A percentile compares a stretch with the other conserved stretches of the same genome.
Evolutionary conservation across 2,329 filamentous ascomycete species (phyloP).

Genomic region (Xylariomycetidae sp.): DNA sequence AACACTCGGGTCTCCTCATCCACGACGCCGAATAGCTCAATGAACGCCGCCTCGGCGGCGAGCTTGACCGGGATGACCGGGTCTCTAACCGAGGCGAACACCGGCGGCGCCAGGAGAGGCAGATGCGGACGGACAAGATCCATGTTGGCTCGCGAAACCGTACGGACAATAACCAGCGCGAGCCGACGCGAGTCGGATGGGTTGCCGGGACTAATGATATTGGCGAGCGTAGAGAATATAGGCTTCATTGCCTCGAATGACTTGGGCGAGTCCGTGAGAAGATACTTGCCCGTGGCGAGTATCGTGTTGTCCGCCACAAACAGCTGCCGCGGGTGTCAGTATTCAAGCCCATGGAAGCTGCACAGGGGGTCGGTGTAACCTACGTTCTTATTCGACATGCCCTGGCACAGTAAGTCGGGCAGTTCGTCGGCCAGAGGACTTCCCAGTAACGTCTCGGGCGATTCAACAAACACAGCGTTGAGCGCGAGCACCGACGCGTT

Average conservation of each 20-base stretch:
- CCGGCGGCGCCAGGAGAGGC: conserved; percentile 69
- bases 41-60: conserved; percentile 88
- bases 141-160: conserved; percentile 72
- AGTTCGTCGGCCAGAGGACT: conserved; percentile 67
- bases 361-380: conserved; percentile 30
- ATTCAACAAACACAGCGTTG: conserved; percentile 83
- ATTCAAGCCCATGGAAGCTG: conserved; percentile 8
- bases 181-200: conserved; percentile 81
- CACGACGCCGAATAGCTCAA: conserved; percentile 84
- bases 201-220: conserved; percentile 70
- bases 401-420: conserved; percentile 71
- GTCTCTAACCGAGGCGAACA: conserved; percentile 89
- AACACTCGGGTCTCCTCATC: conserved; percentile 83
- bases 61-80: conserved; percentile 92
- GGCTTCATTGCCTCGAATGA: conserved; percentile 73
- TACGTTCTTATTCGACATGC: conserved; percentile 72
- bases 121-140: conserved; percentile 81
- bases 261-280: conserved; percentile 65
- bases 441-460: conserved; percentile 64
- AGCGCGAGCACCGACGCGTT: conserved; percentile 78
- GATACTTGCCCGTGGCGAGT: conserved; percentile 84
- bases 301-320: conserved; percentile 86
- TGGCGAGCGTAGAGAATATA: conserved; percentile 74
- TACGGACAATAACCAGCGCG: conserved; percentile 81
- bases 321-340: conserved; percentile 42